Evolutionary conservation across 768 basidiomycete species (phyloP).

Genomic region (Tremella fuciformis): DNA sequence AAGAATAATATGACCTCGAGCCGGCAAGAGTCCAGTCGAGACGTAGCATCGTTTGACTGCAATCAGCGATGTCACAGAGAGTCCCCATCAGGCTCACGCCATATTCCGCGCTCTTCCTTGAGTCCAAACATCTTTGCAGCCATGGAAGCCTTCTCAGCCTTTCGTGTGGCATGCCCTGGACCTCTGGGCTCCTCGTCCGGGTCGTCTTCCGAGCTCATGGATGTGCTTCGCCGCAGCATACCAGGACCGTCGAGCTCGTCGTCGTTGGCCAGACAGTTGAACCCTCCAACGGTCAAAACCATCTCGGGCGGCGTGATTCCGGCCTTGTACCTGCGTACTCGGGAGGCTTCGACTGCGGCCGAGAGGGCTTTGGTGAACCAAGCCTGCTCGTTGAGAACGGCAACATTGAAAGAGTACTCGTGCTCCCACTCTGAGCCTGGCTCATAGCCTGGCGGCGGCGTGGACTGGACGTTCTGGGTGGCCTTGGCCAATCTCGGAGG

Average conservation of each 20-base stretch:
- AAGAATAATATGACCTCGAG: constrained; percentile 49
- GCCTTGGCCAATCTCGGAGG: constrained; percentile 11
- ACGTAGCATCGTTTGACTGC: constrained; percentile 50
- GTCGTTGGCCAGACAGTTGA: constrained; percentile 34
- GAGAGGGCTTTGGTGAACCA: constrained; percentile 41
- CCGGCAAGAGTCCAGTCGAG: constrained; percentile 35
- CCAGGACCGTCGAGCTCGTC: constrained; percentile 24
- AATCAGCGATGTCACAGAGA: constrained; percentile 7
- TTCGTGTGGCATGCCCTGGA: constrained; percentile 16
- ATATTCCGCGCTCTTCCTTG: constrained; percentile 37
- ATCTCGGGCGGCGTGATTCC: constrained; percentile 25
- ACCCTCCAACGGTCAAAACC: constrained; percentile 39
- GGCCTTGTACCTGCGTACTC: constrained; percentile 19
- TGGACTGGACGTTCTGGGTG: not conserved
- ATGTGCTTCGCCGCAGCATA: not conserved
- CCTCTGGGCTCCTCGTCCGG: constrained; percentile 13
- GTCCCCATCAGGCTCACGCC: constrained; percentile 30
- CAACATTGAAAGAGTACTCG: constrained; percentile 44
- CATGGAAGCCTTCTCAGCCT: constrained; percentile 33
- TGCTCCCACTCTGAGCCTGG: constrained; percentile 2
- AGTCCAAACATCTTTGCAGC: constrained; percentile 45
- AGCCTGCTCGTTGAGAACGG: constrained; percentile 42
- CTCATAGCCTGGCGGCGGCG: not conserved
- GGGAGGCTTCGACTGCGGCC: constrained; percentile 22
- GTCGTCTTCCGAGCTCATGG: constrained; percentile 19